Evolutionary conservation across 176 grass and related monocot species (phyloP).

Genomic region (Eremochloa ophiuroides): DNA sequence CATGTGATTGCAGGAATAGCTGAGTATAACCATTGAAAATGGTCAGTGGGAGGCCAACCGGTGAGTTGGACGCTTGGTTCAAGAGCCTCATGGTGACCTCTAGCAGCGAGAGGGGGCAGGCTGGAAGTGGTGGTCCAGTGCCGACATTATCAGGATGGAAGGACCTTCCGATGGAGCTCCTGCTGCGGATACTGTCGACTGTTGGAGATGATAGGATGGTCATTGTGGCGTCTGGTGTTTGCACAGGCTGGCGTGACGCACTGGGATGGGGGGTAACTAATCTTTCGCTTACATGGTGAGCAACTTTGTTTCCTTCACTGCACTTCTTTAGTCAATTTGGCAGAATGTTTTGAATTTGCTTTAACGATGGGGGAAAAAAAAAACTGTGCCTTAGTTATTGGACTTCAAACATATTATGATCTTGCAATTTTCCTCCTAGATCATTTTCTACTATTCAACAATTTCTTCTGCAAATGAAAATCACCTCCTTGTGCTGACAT

Average conservation of each 20-base stretch:
- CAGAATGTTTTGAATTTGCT: background rate
- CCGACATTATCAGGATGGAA: constrained; percentile 78
- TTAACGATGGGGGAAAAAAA: background rate
- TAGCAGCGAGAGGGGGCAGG: constrained; percentile 19
- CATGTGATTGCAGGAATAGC: constrained; percentile 11
- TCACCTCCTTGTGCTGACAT: background rate
- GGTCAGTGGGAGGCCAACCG: constrained; percentile 45
- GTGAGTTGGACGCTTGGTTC: constrained; percentile 60
- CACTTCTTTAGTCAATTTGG: background rate
- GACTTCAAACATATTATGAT: background rate
- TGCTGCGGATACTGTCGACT: constrained; percentile 61
- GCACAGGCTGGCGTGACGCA: constrained; percentile 86
- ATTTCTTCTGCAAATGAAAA: background rate
- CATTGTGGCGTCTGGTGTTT: constrained; percentile 75
- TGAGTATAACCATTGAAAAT: constrained; percentile 26
- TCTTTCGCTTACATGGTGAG: constrained; percentile 75
- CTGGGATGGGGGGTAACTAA: constrained; percentile 63
- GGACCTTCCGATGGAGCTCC: constrained; percentile 85
- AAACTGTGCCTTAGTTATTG: background rate
- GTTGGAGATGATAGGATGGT: constrained; percentile 60
- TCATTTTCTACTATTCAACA: background rate
- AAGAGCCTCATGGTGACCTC: constrained; percentile 52
- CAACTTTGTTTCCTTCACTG: background rate
- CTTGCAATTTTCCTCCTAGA: background rate
- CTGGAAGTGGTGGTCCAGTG: constrained; percentile 32